Conservation (phyloP, 768 basidiomycete species). For the Kwoniella heveanensis region DNA sequence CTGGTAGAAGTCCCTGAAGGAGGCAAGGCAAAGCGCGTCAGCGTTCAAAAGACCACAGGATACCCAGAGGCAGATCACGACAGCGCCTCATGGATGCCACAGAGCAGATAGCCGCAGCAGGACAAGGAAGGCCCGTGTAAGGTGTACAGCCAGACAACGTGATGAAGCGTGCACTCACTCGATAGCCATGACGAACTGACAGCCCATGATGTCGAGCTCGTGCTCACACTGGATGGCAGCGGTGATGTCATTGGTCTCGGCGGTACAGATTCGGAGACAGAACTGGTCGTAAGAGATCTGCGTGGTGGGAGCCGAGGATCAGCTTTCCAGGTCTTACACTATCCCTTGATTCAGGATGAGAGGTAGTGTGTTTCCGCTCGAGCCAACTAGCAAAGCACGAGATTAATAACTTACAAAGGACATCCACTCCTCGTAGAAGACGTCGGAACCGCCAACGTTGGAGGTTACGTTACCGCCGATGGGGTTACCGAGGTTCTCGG, state of each 20-base stretch:
- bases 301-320: neutral
- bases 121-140: neutral
- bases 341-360: too few relatives aligned
- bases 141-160: neutral
- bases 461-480: slow-evolving; percentile 57
- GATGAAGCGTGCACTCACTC: slow-evolving; percentile 35
- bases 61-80: too few relatives aligned
- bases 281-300: slow-evolving; percentile 59
- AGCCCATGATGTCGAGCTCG: slow-evolving; percentile 56
- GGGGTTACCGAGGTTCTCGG: slow-evolving; percentile 57
- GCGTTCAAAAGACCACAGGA: too few relatives aligned
- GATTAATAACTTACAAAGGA: slow-evolving; percentile 42
- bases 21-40: neutral
- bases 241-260: slow-evolving; percentile 52
- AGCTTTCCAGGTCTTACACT: too few relatives aligned
- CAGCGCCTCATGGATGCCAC: neutral
- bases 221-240: slow-evolving; percentile 56
- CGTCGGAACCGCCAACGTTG: slow-evolving; percentile 53
- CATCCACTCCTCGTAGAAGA: slow-evolving; percentile 60
- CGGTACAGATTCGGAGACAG: slow-evolving; percentile 60
- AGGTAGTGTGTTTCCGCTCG: too few relatives aligned
- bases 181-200: slow-evolving; percentile 55
- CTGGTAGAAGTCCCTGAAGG: slow-evolving; percentile 41
- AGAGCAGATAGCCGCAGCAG: too few relatives aligned
- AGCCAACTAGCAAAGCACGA: too few relatives aligned